Conservation (phyloP, 495 filamentous ascomycete species). For the Penicillium robsamsonii region DNA sequence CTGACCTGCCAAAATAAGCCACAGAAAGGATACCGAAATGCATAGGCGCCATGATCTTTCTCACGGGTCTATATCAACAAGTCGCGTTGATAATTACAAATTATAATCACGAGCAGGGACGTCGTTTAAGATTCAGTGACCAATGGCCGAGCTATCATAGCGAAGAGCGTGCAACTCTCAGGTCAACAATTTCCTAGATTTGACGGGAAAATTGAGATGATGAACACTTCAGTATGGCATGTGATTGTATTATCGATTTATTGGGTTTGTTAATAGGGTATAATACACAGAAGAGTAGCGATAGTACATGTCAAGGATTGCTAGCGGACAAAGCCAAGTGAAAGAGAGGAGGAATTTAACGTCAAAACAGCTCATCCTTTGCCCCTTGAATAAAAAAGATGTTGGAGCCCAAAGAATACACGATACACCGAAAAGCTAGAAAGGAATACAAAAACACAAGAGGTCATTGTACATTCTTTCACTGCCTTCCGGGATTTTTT, state of each 20-base stretch:
- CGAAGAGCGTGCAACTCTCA: too few relatives aligned
- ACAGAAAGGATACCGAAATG: too few relatives aligned
- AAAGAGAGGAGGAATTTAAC: background rate
- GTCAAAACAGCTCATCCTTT: background rate
- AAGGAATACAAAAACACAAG: background rate
- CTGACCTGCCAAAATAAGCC: too few relatives aligned
- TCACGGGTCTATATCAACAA: too few relatives aligned
- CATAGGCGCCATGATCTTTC: too few relatives aligned
- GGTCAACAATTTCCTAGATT: too few relatives aligned
- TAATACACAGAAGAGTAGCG: constrained; percentile 18
- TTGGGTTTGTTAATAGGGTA: background rate
- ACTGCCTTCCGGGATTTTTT: background rate
- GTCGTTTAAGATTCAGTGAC: too few relatives aligned
- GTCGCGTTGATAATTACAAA: too few relatives aligned
- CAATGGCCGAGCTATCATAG: too few relatives aligned
- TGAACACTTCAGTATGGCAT: background rate
- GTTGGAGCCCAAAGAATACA: background rate
- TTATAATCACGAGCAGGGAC: too few relatives aligned
- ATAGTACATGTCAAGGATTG: background rate
- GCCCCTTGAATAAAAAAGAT: background rate
- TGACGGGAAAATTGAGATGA: too few relatives aligned
- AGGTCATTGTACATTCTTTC: background rate
- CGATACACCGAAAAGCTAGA: background rate
- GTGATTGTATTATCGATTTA: background rate
- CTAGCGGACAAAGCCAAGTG: background rate